These are phyloP conservation scores for Penicillium sp. DNA, from an alignment of 2,329 filamentous ascomycete genomes.

Conservation along the genomic window DNA sequence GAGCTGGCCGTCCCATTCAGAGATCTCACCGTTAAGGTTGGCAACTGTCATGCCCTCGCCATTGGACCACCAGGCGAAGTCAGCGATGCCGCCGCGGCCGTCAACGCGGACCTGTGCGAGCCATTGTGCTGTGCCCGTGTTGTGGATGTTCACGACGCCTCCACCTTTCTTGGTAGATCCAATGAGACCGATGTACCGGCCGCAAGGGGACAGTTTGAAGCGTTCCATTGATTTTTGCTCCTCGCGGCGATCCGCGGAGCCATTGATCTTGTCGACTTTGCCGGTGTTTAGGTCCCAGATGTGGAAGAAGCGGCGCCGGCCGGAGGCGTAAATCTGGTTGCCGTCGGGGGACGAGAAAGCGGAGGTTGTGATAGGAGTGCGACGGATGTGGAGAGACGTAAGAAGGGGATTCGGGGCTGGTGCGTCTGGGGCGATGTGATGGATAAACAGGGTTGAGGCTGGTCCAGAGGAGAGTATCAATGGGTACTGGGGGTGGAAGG, in stretches of 20 bases:
- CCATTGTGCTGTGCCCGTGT: conserved; percentile 84
- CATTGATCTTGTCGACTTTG: conserved; percentile 78
- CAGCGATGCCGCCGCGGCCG: conserved; percentile 79
- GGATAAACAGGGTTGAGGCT: conserved; percentile 82
- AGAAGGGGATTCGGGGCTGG: conserved; percentile 85
- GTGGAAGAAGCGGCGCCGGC: conserved; percentile 89
- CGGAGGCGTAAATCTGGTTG: conserved; percentile 84
- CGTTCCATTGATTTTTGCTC: conserved; percentile 91
- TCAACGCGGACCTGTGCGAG: conserved; percentile 80
- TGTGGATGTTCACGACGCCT: conserved; percentile 84
- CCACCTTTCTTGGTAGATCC: conserved; percentile 83
- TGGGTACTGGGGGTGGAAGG: conserved; percentile 87
- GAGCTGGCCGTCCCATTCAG: conserved; percentile 78
- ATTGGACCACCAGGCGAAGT: conserved; percentile 91
- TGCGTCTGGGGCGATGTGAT: conserved; percentile 80
- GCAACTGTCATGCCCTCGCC: conserved; percentile 81
- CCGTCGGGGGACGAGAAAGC: conserved; percentile 76
- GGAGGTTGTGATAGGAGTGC: conserved; percentile 82
- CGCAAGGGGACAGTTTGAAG: conserved; percentile 86
- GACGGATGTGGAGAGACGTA: conserved; percentile 84
- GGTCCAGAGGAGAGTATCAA: conserved; percentile 88
- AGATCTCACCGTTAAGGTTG: conserved; percentile 85
- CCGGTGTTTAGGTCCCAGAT: conserved; percentile 88
- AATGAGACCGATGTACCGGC: conserved; percentile 81
- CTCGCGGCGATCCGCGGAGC: conserved; percentile 69